These are phyloP conservation scores for Crithidia sp. DNA, from an alignment of 208 protist species.

Conservation along the genomic window DNA sequence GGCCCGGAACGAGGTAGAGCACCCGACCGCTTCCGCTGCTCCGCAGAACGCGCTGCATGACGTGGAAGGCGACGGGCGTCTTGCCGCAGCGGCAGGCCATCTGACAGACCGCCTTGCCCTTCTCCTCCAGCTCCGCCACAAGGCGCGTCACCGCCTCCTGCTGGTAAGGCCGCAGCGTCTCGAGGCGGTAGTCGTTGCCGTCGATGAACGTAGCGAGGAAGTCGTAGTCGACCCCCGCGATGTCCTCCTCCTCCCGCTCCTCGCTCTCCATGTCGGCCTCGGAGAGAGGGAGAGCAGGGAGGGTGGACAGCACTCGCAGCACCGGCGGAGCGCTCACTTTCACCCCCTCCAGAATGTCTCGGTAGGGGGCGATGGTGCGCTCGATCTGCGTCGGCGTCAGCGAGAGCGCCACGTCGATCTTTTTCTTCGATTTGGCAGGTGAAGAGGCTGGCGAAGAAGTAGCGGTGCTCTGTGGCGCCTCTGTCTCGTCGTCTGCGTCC, in stretches of 20 bases:
- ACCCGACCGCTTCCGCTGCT: constrained; percentile 24
- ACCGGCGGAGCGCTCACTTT: background rate
- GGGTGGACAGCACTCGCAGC: no score
- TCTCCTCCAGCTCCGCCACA: constrained; percentile 35
- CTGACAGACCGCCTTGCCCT: constrained; percentile 64
- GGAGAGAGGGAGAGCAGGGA: background rate
- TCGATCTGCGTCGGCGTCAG: constrained; percentile 1
- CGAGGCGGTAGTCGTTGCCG: constrained; percentile 39
- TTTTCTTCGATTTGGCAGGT: background rate
- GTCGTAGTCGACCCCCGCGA: constrained; percentile 11
- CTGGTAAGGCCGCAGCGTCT: constrained; percentile 65
- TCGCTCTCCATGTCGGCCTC: constrained; percentile 1
- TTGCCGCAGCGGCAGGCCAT: constrained; percentile 86
- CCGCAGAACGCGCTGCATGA: constrained; percentile 41
- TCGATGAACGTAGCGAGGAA: constrained; percentile 28
- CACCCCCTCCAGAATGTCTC: background rate
- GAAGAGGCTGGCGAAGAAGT: no score
- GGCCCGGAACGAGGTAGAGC: constrained; percentile 78
- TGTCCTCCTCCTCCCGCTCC: constrained; percentile 22
- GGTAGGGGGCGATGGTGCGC: constrained; percentile 11
- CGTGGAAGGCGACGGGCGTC: constrained; percentile 74
- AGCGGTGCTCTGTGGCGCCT: no score
- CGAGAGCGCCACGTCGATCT: background rate
- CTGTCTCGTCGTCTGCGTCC: background rate
- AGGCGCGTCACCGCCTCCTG: constrained; percentile 63